Percentiles rank a stretch among this genome's conserved stretches.
phyloP scores from a whole-genome alignment of 495 filamentous ascomycete species.

The Penicillium paradoxum region DNA sequence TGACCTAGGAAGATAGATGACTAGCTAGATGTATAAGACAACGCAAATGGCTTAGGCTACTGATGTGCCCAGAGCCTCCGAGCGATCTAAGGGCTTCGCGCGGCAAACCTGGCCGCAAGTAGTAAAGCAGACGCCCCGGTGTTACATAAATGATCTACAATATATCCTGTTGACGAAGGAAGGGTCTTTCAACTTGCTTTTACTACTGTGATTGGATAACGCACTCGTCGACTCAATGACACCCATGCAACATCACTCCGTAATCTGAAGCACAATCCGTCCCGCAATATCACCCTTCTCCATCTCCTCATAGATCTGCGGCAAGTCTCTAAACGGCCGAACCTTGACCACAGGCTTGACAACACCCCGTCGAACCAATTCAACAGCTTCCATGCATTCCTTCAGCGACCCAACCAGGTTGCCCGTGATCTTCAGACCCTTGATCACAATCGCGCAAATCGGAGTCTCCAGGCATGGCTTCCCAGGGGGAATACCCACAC shows the following conservation, averaged over 20 bases:
- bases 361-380: constrained; percentile 40
- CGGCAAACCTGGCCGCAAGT: too few relatives aligned
- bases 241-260: constrained; percentile 2
- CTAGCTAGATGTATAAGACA: too few relatives aligned
- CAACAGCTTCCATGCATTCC: constrained; percentile 49
- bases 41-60: too few relatives aligned
- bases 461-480: constrained; percentile 40
- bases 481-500: constrained; percentile 45
- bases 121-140: too few relatives aligned
- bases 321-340: constrained; percentile 41
- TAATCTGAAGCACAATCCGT: constrained; percentile 34
- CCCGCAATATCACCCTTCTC: constrained; percentile 42
- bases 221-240: not conserved
- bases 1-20: too few relatives aligned
- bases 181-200: not conserved
- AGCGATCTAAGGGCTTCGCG: too few relatives aligned
- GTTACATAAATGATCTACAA: too few relatives aligned
- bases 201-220: not conserved
- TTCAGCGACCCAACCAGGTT: constrained; percentile 47
- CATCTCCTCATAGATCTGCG: constrained; percentile 43
- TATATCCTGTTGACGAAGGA: too few relatives aligned
- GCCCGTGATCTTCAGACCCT: constrained; percentile 41
- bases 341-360: constrained; percentile 45
- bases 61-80: too few relatives aligned
- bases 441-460: constrained; percentile 46